phyloP scores from a whole-genome alignment of 176 grass and related monocot genomes.

The Thinopyrum elongatum region DNA sequence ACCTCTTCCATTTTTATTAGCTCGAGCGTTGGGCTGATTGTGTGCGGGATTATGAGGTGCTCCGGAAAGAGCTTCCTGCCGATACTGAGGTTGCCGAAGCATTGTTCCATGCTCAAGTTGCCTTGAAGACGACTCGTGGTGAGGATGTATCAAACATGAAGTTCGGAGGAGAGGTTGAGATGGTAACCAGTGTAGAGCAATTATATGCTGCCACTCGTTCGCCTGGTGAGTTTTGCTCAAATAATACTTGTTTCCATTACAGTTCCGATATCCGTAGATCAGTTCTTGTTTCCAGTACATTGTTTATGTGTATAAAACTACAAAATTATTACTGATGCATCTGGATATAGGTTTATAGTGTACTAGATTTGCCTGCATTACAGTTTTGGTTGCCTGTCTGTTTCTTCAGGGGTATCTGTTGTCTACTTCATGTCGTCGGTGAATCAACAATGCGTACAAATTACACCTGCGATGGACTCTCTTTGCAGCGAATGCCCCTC shows the following conservation, averaged over 20 bases:
- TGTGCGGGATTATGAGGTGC: constrained; percentile 79
- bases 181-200: constrained; percentile 60
- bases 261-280: neutral
- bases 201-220: constrained; percentile 61
- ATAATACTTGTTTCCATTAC: neutral
- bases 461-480: constrained; percentile 57
- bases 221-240: constrained; percentile 50
- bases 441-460: constrained; percentile 69
- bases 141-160: constrained; percentile 96
- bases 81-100: constrained; percentile 75
- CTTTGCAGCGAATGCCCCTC: constrained; percentile 83
- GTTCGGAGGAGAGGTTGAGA: constrained; percentile 86
- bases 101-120: constrained; percentile 78
- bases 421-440: constrained; percentile 74
- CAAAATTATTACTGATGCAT: neutral
- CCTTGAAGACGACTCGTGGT: constrained; percentile 70
- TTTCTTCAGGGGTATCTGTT: constrained; percentile 65
- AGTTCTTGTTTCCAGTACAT: neutral
- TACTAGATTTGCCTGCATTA: constrained; percentile 4
- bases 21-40: constrained; percentile 79
- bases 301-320: neutral
- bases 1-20: constrained; percentile 44
- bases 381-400: neutral
- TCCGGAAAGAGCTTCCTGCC: constrained; percentile 67
- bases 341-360: constrained; percentile 17